Evolutionary conservation across 2,329 filamentous ascomycete species (phyloP).

Genomic region (Calonectria multiphialidica): DNA sequence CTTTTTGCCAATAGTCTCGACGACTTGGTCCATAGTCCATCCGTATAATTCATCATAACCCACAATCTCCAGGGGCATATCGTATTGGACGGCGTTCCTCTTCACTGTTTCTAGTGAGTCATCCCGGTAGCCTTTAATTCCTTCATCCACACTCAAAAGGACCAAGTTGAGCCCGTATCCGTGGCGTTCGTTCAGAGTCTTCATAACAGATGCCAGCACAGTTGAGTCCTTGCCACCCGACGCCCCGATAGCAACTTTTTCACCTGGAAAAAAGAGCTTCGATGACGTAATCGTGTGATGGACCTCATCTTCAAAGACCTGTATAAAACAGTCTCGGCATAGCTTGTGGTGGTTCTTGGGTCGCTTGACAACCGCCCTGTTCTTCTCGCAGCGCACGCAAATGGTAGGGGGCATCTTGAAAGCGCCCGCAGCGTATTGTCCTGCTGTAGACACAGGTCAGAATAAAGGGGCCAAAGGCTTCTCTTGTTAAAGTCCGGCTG

Average conservation of each 20-base stretch:
- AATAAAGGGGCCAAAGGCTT: not conserved
- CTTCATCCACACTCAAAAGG: conserved; percentile 93
- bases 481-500: not conserved
- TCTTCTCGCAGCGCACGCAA: conserved; percentile 81
- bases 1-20: conserved; percentile 96
- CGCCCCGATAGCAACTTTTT: conserved; percentile 92
- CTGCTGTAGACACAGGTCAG: not conserved
- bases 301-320: conserved; percentile 90
- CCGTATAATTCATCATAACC: conserved; percentile 95
- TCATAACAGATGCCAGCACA: conserved; percentile 92
- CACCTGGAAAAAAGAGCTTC: conserved; percentile 84
- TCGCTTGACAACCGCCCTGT: conserved; percentile 88
- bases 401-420: conserved; percentile 78
- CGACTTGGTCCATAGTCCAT: conserved; percentile 99
- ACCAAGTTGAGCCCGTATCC: conserved; percentile 88
- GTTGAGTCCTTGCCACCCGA: conserved; percentile 98
- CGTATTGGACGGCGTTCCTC: conserved; percentile 90
- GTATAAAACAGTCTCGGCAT: conserved; percentile 89
- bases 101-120: conserved; percentile 97
- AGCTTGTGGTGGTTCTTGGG: conserved; percentile 96
- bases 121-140: conserved; percentile 96
- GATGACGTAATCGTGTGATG: conserved; percentile 91
- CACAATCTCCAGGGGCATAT: conserved; percentile 91
- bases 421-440: not conserved
- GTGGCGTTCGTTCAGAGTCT: conserved; percentile 92